phyloP scores from a whole-genome alignment of 805 yeast species.

The Lipomyces sp. region DNA sequence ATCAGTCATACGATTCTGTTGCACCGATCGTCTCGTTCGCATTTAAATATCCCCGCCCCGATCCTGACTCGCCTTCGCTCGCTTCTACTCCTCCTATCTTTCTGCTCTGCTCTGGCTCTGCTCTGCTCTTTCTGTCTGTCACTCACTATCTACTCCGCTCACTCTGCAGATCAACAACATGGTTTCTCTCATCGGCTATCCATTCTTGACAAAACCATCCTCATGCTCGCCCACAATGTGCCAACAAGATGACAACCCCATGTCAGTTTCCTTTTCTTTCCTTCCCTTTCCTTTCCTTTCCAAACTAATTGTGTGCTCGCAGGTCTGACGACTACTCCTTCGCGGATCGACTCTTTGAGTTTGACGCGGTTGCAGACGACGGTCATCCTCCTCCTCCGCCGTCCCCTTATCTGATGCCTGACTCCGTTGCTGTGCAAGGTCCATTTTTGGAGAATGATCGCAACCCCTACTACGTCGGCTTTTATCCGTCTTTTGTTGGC shows the following conservation, averaged over 20 bases:
- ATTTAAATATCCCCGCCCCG: no score
- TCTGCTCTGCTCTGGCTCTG: neutral
- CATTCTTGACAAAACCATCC: neutral
- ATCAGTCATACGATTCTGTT: no score
- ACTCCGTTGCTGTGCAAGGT: neutral
- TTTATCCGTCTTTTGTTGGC: neutral
- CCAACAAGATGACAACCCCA: neutral
- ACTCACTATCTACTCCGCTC: neutral
- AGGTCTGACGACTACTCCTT: neutral
- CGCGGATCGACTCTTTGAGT: neutral
- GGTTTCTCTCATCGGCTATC: neutral
- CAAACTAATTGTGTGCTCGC: neutral
- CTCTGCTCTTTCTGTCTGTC: neutral
- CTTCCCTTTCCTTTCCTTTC: neutral
- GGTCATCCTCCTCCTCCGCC: neutral
- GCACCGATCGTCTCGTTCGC: no score
- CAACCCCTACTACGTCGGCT: neutral
- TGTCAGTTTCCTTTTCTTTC: neutral
- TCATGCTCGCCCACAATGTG: neutral
- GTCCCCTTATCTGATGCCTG: neutral
- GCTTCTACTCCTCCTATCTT: no score
- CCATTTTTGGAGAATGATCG: neutral
- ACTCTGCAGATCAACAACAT: neutral
- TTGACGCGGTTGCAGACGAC: neutral
- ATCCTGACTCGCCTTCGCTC: no score